Evolutionary conservation across 306 rosid genomes (phyloP), one percentile per base, ranked within the genome.

Genomic region (Fagus sylvatica): DNA sequence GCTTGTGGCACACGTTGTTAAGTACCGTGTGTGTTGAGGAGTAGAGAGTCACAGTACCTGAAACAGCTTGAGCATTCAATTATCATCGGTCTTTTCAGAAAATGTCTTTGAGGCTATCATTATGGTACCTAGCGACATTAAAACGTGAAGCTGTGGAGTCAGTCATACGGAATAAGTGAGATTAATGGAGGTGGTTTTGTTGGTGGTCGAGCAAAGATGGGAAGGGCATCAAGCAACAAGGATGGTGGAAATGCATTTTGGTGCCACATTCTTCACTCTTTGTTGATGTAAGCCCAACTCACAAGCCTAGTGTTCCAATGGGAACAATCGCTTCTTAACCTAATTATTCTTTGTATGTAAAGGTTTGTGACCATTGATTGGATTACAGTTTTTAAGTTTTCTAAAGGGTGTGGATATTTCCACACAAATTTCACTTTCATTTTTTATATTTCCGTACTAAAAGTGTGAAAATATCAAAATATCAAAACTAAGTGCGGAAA

Each of bases 61-160:
- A 46, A 46, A 2, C 15, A 46, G 11, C 4, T 46, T 46, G 72
- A 8, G 12, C 64, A 28, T 4, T 28, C 16, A 57, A 37, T 41
- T 19, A 40, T 37, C 16, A 17, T 12, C 1, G 51, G 7, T 15
- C 7, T 22, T 41, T 67, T 40, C 53, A 5, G 12, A 19, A 22
- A 37, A 67, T 67, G 40, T 71, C 74, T 51, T 32, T 33, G 8
- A 13, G 28, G 37, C 75, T 7, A 71, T 71, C 75, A 49, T 71
- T 51, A 33, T 1, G 56, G 61, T 8, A 51, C 11, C 16, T 22
- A 7, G 22, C 4, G 61, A 71, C 57, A n/a, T 70, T 15, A 33
- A 71, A 71, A 71, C 57, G 33, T 13, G 30, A 71, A 22, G 59
- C 17, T 30, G 43, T 51, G 11, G 40, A 32, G 28, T 43, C 55